Base-by-base conservation (phyloP, 192 early-diverging fungal species). In the Geosiphon pyriformis region DNA sequence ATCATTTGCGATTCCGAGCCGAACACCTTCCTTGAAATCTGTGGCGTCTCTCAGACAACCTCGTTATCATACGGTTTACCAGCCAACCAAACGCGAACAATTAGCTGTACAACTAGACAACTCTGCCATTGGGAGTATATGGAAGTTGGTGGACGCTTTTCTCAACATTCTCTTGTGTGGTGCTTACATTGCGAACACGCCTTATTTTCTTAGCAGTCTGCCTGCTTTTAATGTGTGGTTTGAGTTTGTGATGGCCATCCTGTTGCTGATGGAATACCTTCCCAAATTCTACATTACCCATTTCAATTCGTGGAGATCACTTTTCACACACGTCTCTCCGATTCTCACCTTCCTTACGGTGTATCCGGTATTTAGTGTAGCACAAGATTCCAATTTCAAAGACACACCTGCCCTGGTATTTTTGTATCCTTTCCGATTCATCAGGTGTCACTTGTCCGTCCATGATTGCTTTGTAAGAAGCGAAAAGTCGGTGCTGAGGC, bases 351-450 rank as follows among this genome's bases (percentile, higher is more conserved):
- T 46, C 30, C 31, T 67, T 8, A 57, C 65, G 0, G 33, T 67
- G 11, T 67, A 30, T 48, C 65, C 65, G 12, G 35, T 46, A 1
- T 6, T 57, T 15, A 25, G 25, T 22, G 35, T 30, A 22, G 65
- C 34, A 26, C 17, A 17, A 1, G 65, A 67, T 20, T 27, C 65
- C 3, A 20, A 32, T 30, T 57, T 67, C 37, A 25, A 47, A 3
- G 42, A 67, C 33, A 42, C 65, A 8, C 65, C 46, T 56, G 47
- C 55, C 17, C 34, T 67, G 27, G 54, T 67, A 7, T 67, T 67
- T 22, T 67, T 67, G 34, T 67, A 67, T 58, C 65, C 65, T 30
- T 67, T 67, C 30, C 54, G 65, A 31, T 67, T 67, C 10, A 48
- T 67, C 47, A 52, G 65, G 18, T 67, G 65, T 22, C 37, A 67